Evolutionary conservation across 108 stramenopile species (phyloP), one percentile per base, ranked within the genome.

Genomic region (Cyclotella kingstonii): DNA sequence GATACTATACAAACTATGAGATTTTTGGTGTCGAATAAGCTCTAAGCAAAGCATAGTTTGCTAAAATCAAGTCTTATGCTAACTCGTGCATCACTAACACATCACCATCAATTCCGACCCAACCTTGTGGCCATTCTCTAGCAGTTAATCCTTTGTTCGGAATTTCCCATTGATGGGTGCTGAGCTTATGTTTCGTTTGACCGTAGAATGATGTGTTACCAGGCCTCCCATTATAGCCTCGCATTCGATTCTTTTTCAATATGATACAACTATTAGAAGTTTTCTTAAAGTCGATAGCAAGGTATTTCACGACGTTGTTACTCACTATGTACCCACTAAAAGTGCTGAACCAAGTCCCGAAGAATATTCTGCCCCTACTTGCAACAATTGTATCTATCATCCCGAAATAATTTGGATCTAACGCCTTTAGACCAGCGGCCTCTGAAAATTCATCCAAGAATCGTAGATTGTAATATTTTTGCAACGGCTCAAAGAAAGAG

Each of bases 361-460:
- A 83, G 78, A 95, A 97, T 0, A 79, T 63, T 44, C 91, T 63
- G 9, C 86, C 95, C 59, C 92, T 75, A 69, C 87, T 84, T 6
- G 94, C 87, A 12, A 97, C 78, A 66, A 96, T 84, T 3, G 86
- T 84, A 57, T 97, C 96, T 47, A 97, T 87, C 94, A 97, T 97
- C 26, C 95, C 95, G 21, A 85, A 74, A 57, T 78, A 91, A 59
- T 95, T 95, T 5, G 89, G 82, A 66, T 97, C 90, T 36, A 96
- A 52, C 25, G 70, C 76, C 8, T 62, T 67, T 51, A 95, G 56
- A 5, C 54, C 66, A 6, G 83, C 88, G 22, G 70, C 54, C 12
- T 85, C 81, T 30, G 55, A 62, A 59, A 83, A 94, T 45, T 92
- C 91, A 71, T 88, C 78, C 51, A 94, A 65, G 48, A 94, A 91